Percentiles rank a stretch among this genome's conserved stretches.
Conservation (phyloP, 345 rosid species). For the Sisymbrium irio region DNA sequence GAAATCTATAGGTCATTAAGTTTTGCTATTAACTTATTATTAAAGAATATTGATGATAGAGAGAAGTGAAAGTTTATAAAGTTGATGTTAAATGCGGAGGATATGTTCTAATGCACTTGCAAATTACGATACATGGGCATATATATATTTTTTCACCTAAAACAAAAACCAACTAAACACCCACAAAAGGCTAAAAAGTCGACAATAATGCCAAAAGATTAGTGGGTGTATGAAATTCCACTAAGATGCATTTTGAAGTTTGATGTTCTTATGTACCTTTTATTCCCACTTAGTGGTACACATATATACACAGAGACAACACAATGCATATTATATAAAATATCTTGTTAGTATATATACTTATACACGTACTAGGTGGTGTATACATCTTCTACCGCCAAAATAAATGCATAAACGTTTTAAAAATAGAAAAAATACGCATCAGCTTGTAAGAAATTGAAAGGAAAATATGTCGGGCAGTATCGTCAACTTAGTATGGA, state of each 20-base stretch:
- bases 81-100: conserved; percentile 22
- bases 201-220: conserved; percentile 35
- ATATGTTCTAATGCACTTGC: conserved; percentile 27
- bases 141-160: not conserved
- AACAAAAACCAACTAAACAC: conserved; percentile 27
- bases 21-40: not conserved
- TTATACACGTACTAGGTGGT: not conserved
- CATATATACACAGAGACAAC: conserved; percentile 22
- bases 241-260: conserved; percentile 32
- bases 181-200: conserved; percentile 29
- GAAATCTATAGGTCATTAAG: not conserved
- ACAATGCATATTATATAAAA: not conserved
- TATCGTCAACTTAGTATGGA: not conserved
- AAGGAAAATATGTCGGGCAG: conserved; percentile 7
- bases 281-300: conserved; percentile 31
- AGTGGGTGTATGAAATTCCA: conserved; percentile 38
- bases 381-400: not conserved
- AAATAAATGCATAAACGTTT: not conserved
- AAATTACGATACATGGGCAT: conserved; percentile 4
- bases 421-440: not conserved
- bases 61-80: not conserved
- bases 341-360: not conserved
- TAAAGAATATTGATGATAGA: not conserved
- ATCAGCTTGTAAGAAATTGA: not conserved
- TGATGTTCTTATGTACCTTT: conserved; percentile 36